A percentile compares a stretch with the other conserved stretches of the same genome.
Conservation (phyloP, 345 rosid genomes). For the Corymbia maculata region DNA sequence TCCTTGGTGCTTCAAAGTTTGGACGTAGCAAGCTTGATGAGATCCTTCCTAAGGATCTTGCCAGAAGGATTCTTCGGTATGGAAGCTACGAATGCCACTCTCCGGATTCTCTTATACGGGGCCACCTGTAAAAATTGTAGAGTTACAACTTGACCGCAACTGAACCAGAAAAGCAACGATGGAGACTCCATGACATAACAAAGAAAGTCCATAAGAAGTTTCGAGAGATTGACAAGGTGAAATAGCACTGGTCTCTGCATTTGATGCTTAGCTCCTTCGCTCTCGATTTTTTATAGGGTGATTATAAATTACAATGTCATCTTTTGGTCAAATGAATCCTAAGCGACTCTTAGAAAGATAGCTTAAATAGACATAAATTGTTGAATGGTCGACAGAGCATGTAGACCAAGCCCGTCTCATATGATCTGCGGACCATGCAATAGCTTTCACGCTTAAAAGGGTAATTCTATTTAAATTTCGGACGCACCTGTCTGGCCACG, state of each 20-base stretch:
- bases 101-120: slow-evolving; percentile 66
- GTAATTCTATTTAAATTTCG: neutral
- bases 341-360: neutral
- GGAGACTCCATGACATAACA: neutral
- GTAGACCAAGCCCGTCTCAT: neutral
- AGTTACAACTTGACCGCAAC: neutral
- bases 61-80: slow-evolving; percentile 80
- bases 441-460: neutral
- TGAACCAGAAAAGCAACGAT: neutral
- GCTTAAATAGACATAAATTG: neutral
- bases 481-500: slow-evolving; percentile 46
- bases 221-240: neutral
- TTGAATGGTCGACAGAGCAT: neutral
- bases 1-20: slow-evolving; percentile 31
- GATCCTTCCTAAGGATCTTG: slow-evolving; percentile 78
- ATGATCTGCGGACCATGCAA: neutral
- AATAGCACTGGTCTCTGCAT: neutral
- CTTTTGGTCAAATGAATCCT: neutral
- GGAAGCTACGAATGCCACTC: slow-evolving; percentile 44
- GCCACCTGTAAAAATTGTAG: slow-evolving; percentile 43
- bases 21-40: slow-evolving; percentile 68
- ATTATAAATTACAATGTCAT: neutral
- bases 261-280: neutral
- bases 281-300: neutral
- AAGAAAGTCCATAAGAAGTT: neutral